Base-by-base conservation (phyloP, 371 early-diverging fungal species). In the Synchytrium microbalum region DNA sequence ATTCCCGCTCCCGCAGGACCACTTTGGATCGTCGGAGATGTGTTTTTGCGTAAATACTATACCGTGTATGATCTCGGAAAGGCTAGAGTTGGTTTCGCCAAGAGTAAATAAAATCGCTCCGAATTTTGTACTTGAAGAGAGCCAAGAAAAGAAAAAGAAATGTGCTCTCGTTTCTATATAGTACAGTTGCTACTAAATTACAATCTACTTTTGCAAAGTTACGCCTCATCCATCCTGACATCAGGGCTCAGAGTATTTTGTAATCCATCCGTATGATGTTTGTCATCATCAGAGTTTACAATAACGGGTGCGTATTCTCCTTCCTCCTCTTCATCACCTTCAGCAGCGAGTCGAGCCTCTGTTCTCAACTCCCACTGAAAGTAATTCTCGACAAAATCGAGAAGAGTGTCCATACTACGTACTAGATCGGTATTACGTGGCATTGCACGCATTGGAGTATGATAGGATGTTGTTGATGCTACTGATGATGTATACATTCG, bases 1-100 rank as follows among this genome's bases (percentile, higher is more conserved):
- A 78, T 83, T 32, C 79, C 78, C 26, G 69, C 77, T 0, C 79
- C 79, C 19, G 75, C 75, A 30, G 78, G 79, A 1, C 76, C 77
- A 8, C 72, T 81, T 32, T 90, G 90, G 91, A 82, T 91, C 65
- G 85, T 95, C 28, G 96, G 98, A 27, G 95, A 95, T 74, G 92
- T 89, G 23, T 95, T 95, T 80, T 74, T 96, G 59, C 86, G 96
- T 65, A 89, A 87, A 74, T 95, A 81, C 73, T 93, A 94, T 75
- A 86, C 95, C 30, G 83, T 92, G 57, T 96, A 93, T 72, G 78
- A 77, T 67, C 57, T 63, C 24, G 59, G 32, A 27, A 71, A 71
- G 54, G 61, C 25, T 46, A 38, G 69, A 25, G 51, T 73, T 56
- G 74, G 74, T 5, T 73, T 73, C 58, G 74, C 74, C 29, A 54